Percentiles rank a stretch among this genome's conserved stretches.
These are phyloP conservation scores for Gonapodya sp. DNA, from an alignment of 192 early-diverging fungal species.

Conservation along the genomic window DNA sequence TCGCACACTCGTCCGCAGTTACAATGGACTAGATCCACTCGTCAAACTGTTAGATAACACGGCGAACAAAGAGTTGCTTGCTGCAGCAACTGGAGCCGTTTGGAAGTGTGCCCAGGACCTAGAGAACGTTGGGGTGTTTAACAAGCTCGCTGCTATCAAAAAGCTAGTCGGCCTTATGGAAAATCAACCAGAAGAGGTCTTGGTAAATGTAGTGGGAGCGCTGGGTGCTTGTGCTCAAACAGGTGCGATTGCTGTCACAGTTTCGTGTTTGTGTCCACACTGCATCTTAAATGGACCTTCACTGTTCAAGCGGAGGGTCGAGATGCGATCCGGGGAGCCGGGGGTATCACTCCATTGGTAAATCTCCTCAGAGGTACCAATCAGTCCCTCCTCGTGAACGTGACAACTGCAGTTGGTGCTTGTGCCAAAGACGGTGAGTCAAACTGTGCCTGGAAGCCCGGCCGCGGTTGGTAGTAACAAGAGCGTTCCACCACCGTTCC, in stretches of 20 bases:
- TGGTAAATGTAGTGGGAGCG: conserved; percentile 56
- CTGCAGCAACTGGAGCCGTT: conserved; percentile 54
- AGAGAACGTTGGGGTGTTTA: conserved; percentile 51
- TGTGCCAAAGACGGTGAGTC: conserved; percentile 43
- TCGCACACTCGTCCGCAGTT: conserved; percentile 38
- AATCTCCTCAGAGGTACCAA: conserved; percentile 51
- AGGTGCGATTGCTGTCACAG: conserved; percentile 21
- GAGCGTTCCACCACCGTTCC: background rate
- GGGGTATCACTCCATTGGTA: conserved; percentile 52
- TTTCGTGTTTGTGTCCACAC: background rate
- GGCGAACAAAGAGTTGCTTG: conserved; percentile 49
- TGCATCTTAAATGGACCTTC: background rate
- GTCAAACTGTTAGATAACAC: conserved; percentile 49
- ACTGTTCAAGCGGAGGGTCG: conserved; percentile 42
- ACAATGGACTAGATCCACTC: conserved; percentile 37
- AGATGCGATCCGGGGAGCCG: conserved; percentile 40
- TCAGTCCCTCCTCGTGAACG: conserved; percentile 47
- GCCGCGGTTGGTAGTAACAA: background rate
- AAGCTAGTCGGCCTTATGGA: conserved; percentile 57
- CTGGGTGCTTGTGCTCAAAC: conserved; percentile 53
- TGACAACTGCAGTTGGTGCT: conserved; percentile 51
- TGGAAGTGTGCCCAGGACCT: conserved; percentile 59
- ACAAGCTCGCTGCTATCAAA: conserved; percentile 55
- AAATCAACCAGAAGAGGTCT: conserved; percentile 57
- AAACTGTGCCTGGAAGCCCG: background rate